These are phyloP conservation scores for Plasmodium billcollinsi DNA, from an alignment of 169 alveolate genomes.

Conservation along the genomic window DNA sequence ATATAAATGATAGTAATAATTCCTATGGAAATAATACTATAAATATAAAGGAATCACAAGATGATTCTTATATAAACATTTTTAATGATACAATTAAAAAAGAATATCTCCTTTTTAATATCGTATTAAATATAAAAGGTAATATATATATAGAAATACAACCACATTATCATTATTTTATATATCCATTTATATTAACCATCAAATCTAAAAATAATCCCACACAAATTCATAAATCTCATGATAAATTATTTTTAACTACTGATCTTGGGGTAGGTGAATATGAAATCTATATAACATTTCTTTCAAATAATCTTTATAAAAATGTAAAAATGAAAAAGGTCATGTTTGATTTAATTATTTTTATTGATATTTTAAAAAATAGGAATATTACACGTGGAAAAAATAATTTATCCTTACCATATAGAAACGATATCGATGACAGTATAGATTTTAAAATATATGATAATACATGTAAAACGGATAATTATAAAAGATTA, in stretches of 20 bases:
- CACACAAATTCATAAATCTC: too few relatives aligned
- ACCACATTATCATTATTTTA: constrained; percentile 58
- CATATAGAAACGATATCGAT: not conserved
- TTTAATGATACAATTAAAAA: not conserved
- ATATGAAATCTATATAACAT: constrained; percentile 20
- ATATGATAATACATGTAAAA: constrained; percentile 6
- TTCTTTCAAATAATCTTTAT: not conserved
- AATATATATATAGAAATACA: constrained; percentile 45
- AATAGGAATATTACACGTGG: not conserved
- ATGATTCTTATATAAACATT: not conserved
- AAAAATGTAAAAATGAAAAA: constrained; percentile 3
- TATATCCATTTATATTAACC: constrained; percentile 30
- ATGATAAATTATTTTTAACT: constrained; percentile 9
- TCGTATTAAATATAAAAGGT: constrained; percentile 7
- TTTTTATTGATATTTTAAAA: not conserved
- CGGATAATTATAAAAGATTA: constrained; percentile 14
- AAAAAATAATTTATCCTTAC: not conserved
- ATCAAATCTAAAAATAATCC: constrained; percentile 3
- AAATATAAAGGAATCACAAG: too few relatives aligned
- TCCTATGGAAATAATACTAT: not conserved
- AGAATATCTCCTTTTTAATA: constrained; percentile 6
- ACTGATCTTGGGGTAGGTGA: constrained; percentile 25
- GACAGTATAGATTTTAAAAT: not conserved
- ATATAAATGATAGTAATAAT: not conserved
- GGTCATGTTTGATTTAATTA: constrained; percentile 31